Percentiles rank a stretch among this genome's conserved stretches.
These are phyloP conservation scores for Cystofilobasidium capitatum DNA, from an alignment of 768 basidiomycete genomes.

Conservation along the genomic window DNA sequence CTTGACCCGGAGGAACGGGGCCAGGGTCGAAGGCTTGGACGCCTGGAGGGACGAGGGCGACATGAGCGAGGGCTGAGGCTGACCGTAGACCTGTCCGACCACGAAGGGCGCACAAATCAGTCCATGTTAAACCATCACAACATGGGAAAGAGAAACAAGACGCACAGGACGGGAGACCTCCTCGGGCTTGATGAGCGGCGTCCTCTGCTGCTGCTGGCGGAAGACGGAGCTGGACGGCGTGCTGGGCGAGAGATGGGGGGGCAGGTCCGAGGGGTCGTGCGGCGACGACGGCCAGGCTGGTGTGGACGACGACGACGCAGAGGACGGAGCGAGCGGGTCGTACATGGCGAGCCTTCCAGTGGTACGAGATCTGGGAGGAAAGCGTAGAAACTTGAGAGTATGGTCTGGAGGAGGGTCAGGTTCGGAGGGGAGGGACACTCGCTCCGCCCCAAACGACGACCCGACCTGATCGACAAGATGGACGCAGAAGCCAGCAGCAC, in stretches of 20 bases:
- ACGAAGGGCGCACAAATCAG: background rate
- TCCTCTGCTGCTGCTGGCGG: constrained; percentile 10
- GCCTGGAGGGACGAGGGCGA: constrained; percentile 13
- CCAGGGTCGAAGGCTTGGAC: constrained; percentile 4
- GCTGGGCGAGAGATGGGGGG: constrained; percentile 19
- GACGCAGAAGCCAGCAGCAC: background rate
- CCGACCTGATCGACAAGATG: too few relatives aligned
- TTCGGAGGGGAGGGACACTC: too few relatives aligned
- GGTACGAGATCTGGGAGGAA: background rate
- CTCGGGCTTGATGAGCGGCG: constrained; percentile 4
- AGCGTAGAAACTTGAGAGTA: background rate
- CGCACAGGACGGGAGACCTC: background rate
- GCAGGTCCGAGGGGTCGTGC: constrained; percentile 20
- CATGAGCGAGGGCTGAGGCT: constrained; percentile 16
- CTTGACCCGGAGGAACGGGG: constrained; percentile 68
- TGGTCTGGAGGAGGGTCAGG: too few relatives aligned
- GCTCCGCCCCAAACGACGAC: background rate
- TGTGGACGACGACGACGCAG: background rate
- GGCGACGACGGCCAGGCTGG: constrained; percentile 22
- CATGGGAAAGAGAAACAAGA: too few relatives aligned
- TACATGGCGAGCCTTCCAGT: background rate
- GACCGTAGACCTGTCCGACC: constrained; percentile 15
- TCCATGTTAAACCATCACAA: background rate
- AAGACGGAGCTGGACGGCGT: constrained; percentile 14
- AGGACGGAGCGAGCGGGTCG: constrained; percentile 6